Base-by-base conservation (phyloP, 2,329 filamentous ascomycete genomes). In the Phaeosphaeriaceae sp. region DNA sequence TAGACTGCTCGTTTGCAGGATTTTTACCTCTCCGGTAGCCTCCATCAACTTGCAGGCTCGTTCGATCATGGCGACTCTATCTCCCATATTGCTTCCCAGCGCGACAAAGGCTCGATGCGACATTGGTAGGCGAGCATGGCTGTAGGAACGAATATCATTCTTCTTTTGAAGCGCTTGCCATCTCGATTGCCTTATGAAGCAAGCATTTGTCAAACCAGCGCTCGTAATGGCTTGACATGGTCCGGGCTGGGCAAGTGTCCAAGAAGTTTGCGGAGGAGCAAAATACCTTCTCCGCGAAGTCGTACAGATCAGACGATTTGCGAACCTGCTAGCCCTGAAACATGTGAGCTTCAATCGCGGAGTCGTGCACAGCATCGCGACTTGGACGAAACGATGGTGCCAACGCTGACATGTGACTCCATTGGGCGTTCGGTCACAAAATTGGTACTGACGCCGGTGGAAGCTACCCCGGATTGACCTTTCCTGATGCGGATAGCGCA, bases 61-160 rank as follows among this genome's bases (percentile, higher is more conserved):
- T 77, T 97, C 93, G 65, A 99, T 96, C 86, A 90, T 91, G 44
- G 84, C 86, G 52, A 97, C 85, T 44, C 94, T 89, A 74, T 98
- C 89, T 4, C 94, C 94, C 52, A 98, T 79, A 77, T 99, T 99
- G 80, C 94, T 97, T 0, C 95, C 95, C 7, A 99, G 82, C 8
- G 94, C 95, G 69, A 99, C 88, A 75, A 92, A 97, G 0, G 91
- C 93, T 54, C 78, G 77, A 62, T 80, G 80, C 9, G 64, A 52
- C 62, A 67, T 17, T 40, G 35, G 35, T n/a, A 40, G 60, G n/a
- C 35, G 23, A 10, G 51, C 35, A 53, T 58, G 23, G 42, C 53
- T 56, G 51, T 67, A 64, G 21, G 58, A 58, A 19, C 56, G 59
- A 5, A 67, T 63, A 17, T 35, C 51, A 52, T 30, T 42, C 8